Percentiles rank a stretch among this genome's conserved stretches.
Evolutionary conservation across 257 asterid species (phyloP).

Genomic region (Anisodus tanguticus): DNA sequence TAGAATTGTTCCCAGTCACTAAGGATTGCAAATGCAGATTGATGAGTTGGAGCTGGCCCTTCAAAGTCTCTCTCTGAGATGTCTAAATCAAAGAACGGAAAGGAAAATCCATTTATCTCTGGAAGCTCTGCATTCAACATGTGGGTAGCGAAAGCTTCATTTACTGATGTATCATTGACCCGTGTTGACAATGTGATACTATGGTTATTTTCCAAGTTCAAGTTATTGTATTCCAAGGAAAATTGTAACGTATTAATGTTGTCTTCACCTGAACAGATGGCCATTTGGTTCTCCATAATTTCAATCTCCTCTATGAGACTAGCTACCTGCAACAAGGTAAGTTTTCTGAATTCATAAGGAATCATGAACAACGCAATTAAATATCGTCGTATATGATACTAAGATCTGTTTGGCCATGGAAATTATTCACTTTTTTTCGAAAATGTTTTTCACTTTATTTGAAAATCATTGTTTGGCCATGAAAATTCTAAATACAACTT

Average conservation of each 20-base stretch:
- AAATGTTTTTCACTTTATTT: too few relatives aligned
- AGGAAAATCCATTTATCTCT: conserved; percentile 1
- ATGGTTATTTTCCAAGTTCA: not conserved
- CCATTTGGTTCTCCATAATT: conserved; percentile 54
- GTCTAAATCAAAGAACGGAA: not conserved
- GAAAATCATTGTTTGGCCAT: too few relatives aligned
- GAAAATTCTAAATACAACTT: too few relatives aligned
- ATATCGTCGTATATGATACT: too few relatives aligned
- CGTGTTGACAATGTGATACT: not conserved
- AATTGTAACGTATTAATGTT: not conserved
- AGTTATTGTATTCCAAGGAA: not conserved
- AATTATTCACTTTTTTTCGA: too few relatives aligned
- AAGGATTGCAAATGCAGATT: not conserved
- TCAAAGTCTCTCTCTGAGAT: not conserved
- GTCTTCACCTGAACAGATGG: conserved; percentile 32
- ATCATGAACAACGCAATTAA: not conserved
- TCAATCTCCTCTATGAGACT: conserved; percentile 69
- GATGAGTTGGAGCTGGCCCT: not conserved
- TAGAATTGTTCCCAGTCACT: not conserved
- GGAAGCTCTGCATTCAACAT: not conserved
- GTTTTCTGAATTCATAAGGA: not conserved
- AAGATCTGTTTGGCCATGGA: too few relatives aligned
- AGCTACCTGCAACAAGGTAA: conserved; percentile 57
- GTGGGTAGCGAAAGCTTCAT: conserved; percentile 3
- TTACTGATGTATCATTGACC: not conserved